Evolutionary conservation across 2,329 filamentous ascomycete genomes (phyloP).

Genomic region (Phialophora tarda): DNA sequence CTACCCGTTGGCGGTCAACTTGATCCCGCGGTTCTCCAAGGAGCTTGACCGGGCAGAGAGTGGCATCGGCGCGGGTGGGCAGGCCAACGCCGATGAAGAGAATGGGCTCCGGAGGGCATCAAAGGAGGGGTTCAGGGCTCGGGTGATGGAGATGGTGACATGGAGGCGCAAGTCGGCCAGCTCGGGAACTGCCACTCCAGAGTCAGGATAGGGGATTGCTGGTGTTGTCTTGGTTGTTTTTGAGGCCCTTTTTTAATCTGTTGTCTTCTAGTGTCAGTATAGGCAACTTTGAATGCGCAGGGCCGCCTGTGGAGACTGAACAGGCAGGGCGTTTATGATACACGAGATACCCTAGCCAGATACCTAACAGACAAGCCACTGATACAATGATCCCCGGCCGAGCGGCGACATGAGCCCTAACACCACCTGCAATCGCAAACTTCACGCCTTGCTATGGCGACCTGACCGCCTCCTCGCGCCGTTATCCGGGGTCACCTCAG

Average conservation of each 20-base stretch:
- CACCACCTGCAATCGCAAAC: not conserved
- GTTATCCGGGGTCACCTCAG: slow-evolving; percentile 53
- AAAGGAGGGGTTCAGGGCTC: slow-evolving; percentile 12
- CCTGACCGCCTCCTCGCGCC: slow-evolving; percentile 30
- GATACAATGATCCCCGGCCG: not conserved
- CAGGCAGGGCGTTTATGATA: not conserved
- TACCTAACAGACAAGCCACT: not conserved
- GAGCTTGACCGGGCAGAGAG: slow-evolving; percentile 31
- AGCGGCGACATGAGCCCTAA: not conserved
- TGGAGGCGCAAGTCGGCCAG: slow-evolving; percentile 15
- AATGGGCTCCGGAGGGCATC: not conserved
- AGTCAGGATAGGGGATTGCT: not conserved
- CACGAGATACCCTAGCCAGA: not conserved
- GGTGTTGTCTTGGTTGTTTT: not conserved
- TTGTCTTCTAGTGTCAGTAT: not conserved
- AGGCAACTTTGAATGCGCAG: not conserved
- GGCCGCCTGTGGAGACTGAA: not conserved
- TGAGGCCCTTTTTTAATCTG: not conserved
- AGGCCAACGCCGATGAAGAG: slow-evolving; percentile 13
- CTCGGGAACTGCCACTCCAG: not conserved
- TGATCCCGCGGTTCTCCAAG: slow-evolving; percentile 34
- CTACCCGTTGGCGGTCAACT: slow-evolving; percentile 32
- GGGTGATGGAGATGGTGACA: not conserved
- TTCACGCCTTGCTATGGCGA: slow-evolving; percentile 26
- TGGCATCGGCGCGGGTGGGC: slow-evolving; percentile 9